Conservation (phyloP, 371 early-diverging fungal species). For the Capillidium heterosporum region DNA sequence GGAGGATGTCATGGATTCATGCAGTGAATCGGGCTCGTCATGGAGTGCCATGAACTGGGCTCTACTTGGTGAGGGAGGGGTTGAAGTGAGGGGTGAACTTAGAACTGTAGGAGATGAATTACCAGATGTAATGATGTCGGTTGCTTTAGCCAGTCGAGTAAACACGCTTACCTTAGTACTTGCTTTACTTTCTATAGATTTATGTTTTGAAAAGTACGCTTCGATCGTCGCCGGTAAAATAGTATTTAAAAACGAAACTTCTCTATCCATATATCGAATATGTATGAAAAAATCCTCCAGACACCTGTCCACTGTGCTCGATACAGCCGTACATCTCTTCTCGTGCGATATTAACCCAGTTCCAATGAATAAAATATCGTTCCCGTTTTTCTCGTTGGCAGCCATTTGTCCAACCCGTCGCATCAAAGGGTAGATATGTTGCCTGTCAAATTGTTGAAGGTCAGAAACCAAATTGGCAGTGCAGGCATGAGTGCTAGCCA, state of each 20-base stretch:
- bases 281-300: constrained; percentile 88
- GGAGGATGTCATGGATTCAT: too few species aligned
- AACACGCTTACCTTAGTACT: not conserved
- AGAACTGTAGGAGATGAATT: not conserved
- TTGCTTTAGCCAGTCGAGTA: not conserved
- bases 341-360: constrained; percentile 21
- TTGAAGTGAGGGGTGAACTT: constrained; percentile 8
- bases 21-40: constrained; percentile 9
- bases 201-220: not conserved
- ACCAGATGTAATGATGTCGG: not conserved
- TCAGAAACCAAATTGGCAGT: constrained; percentile 54
- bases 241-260: constrained; percentile 39
- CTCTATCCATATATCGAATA: constrained; percentile 62
- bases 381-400: not conserved
- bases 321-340: constrained; percentile 22
- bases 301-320: constrained; percentile 62
- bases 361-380: constrained; percentile 12
- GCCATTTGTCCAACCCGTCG: not conserved
- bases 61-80: not conserved
- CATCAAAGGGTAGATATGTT: constrained; percentile 9
- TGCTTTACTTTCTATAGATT: not conserved
- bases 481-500: constrained; percentile 55
- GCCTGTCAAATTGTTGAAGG: constrained; percentile 27
- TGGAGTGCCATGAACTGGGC: constrained; percentile 29
- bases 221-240: constrained; percentile 32